Evolutionary conservation across 306 rosid species (phyloP).

Genomic region (Casuarina glauca): DNA sequence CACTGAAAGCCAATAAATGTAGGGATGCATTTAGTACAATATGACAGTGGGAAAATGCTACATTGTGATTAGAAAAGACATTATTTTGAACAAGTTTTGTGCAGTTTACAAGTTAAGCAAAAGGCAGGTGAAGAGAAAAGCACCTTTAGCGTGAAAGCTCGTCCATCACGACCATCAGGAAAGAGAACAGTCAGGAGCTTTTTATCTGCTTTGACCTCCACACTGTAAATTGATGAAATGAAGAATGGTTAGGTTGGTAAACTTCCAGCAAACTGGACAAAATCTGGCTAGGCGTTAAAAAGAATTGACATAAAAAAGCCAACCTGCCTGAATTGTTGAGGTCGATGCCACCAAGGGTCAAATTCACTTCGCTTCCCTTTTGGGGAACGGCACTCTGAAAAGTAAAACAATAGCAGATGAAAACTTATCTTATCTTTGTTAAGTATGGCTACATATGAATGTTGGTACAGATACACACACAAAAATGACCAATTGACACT

Average conservation of each 20-base stretch:
- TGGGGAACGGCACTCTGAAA: conserved; percentile 68
- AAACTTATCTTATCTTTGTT: background rate
- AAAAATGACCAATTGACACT: background rate
- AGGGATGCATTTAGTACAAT: background rate
- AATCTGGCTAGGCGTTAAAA: conserved; percentile 23
- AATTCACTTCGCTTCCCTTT: conserved; percentile 86
- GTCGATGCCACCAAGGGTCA: conserved; percentile 98
- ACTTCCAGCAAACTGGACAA: conserved; percentile 17
- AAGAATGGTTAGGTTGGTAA: conserved; percentile 36
- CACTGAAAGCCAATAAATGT: background rate
- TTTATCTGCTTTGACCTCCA: conserved; percentile 87
- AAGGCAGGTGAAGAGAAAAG: conserved; percentile 10
- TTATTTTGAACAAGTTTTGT: background rate
- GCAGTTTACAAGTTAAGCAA: background rate
- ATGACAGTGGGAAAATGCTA: background rate
- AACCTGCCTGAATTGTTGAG: conserved; percentile 99
- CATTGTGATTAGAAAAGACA: background rate
- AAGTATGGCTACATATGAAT: background rate
- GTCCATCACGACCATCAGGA: conserved; percentile 96
- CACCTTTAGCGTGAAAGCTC: conserved; percentile 96
- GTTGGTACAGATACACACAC: background rate
- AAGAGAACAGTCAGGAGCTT: conserved; percentile 91
- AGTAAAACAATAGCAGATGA: conserved; percentile 8
- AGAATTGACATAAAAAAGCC: conserved; percentile 38
- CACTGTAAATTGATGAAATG: conserved; percentile 54